Conservation (phyloP, 352 stramenopile genomes). For the Pilasporangium apinafurcum region DNA sequence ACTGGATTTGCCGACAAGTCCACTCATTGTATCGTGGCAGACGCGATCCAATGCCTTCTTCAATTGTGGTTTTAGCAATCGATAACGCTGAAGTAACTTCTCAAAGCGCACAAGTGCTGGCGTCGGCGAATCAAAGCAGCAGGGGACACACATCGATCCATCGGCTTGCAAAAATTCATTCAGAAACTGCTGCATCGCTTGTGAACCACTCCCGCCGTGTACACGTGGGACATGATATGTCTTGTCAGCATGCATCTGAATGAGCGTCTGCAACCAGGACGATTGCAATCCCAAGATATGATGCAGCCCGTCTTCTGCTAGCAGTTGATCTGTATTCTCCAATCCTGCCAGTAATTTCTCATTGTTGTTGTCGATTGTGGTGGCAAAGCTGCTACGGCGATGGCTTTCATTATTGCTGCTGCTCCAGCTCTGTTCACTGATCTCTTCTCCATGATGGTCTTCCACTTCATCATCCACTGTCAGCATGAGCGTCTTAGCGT, state of each 20-base stretch:
- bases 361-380: slow-evolving; percentile 12
- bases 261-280: slow-evolving; percentile 41
- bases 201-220: slow-evolving; percentile 4
- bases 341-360: slow-evolving; percentile 43
- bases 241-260: slow-evolving; percentile 45
- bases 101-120: slow-evolving; percentile 52
- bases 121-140: slow-evolving; percentile 33
- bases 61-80: slow-evolving; percentile 46
- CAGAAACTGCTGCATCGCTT: slow-evolving; percentile 32
- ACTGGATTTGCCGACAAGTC: too few species aligned
- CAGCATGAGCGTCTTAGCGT: slow-evolving; percentile 32
- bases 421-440: too few species aligned
- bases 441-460: too few species aligned
- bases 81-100: slow-evolving; percentile 55
- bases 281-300: slow-evolving; percentile 54
- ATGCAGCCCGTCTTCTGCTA: slow-evolving; percentile 56
- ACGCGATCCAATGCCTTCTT: slow-evolving; percentile 64
- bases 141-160: slow-evolving; percentile 16
- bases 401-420: slow-evolving; percentile 1
- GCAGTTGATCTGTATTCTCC: slow-evolving; percentile 37
- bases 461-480: slow-evolving; percentile 16
- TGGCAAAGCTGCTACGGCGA: slow-evolving; percentile 21
- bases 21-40: slow-evolving; percentile 61
- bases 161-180: slow-evolving; percentile 14
- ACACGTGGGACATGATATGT: slow-evolving; percentile 4